Evolutionary conservation across 2,329 filamentous ascomycete genomes (phyloP).

Genomic region (Lasiodiplodia sp.): DNA sequence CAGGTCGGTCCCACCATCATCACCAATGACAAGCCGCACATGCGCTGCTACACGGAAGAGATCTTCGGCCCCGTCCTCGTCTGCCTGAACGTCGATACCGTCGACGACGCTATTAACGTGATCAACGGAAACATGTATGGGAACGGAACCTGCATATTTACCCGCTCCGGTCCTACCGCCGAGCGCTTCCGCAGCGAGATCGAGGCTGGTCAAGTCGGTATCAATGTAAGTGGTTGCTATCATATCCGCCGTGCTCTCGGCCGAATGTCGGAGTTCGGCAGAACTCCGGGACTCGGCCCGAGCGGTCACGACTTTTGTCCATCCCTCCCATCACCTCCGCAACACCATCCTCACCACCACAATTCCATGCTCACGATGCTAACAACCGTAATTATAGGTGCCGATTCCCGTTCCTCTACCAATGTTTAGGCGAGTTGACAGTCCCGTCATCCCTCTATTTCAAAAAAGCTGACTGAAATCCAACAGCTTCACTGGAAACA

Average conservation of each 20-base stretch:
- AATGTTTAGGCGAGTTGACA: slow-evolving; percentile 54
- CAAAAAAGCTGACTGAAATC: too few relatives aligned
- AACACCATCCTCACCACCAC: slow-evolving; percentile 13
- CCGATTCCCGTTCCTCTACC: slow-evolving; percentile 53
- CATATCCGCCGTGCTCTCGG: background rate
- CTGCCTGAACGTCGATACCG: slow-evolving; percentile 77
- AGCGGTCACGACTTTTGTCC: background rate
- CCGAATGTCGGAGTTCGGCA: background rate
- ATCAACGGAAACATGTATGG: slow-evolving; percentile 89
- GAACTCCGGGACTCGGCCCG: background rate
- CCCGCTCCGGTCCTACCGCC: slow-evolving; percentile 76
- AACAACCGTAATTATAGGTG: background rate
- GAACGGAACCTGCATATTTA: slow-evolving; percentile 87
- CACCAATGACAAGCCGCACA: slow-evolving; percentile 77
- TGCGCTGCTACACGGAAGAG: slow-evolving; percentile 86
- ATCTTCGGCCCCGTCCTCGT: slow-evolving; percentile 87
- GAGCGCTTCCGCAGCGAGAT: slow-evolving; percentile 81
- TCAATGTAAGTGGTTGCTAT: slow-evolving; percentile 63
- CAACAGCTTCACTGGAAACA: slow-evolving; percentile 67
- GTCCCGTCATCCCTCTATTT: too few relatives aligned
- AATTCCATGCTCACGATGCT: background rate
- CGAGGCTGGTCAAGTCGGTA: slow-evolving; percentile 84
- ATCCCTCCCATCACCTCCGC: background rate
- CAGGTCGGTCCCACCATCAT: slow-evolving; percentile 85
- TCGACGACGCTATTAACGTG: slow-evolving; percentile 80